Base-by-base conservation (phyloP, 257 asterid genomes). In the Mitragyna speciosa region DNA sequence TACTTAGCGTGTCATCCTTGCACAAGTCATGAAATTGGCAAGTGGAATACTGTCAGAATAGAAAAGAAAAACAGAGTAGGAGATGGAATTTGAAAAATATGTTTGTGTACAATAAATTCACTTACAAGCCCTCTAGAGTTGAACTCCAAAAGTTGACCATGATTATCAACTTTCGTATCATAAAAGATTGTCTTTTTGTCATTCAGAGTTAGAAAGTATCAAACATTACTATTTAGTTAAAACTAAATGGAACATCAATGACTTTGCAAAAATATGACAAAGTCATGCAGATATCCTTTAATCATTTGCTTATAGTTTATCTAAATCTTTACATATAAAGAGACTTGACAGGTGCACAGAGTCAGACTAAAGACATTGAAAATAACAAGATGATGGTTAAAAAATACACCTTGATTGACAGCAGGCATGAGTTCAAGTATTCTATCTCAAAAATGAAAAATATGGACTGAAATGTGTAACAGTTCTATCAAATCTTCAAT, bases 91-190 rank as follows among this genome's bases (percentile, higher is more conserved):
- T 15, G 11, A 67, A 20, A 71, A 49, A 70, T 47, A 76, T 70
- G 36, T 58, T 54, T 61, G 72, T 77, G 78, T 45, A 31, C 39
- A 75, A 77, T 79, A 75, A 84, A 76, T 66, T 70, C 81, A 85
- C 96, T 89, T 90, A 96, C 98, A 84, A 91, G 97, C 81, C 99
- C 99, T 81, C 99, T 98, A 41, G 99, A 94, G 88, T 97, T 90
- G 93, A 96, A 96, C 85, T 92, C 98, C 47, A 94, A 83, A 79
- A 97, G 97, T 83, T 87, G 95, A 48, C 92, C 97, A 64, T 84
- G 77, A 78, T 96, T 90, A 79, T 96, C 83, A 24, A 91, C 79
- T 86, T 81, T 88, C 33, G 98, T 94, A 86, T 94, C 99, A 78
- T 89, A 92, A 87, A 96, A 96, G 64, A 91, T 89, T 1, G 94